These are phyloP conservation scores for Wickerhamiella qilinensis DNA, from an alignment of 805 yeast species.

Conservation along the genomic window DNA sequence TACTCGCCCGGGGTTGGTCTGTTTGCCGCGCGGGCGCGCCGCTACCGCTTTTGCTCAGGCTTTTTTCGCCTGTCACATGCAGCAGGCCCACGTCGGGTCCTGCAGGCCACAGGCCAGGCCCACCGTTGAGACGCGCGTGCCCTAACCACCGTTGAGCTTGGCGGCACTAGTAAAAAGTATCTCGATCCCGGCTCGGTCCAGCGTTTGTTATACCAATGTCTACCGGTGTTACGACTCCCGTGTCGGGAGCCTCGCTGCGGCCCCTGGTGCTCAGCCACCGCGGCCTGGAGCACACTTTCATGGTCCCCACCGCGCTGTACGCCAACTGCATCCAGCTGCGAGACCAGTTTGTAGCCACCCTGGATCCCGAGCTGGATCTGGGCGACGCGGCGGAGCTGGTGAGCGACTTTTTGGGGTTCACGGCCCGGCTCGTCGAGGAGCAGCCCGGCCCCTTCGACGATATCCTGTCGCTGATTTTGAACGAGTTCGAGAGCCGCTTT, in stretches of 20 bases:
- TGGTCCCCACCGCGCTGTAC: constrained; percentile 70
- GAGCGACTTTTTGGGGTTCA: constrained; percentile 60
- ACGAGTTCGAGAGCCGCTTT: constrained; percentile 75
- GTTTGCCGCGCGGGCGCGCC: no score
- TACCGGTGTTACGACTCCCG: constrained; percentile 29
- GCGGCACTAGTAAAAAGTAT: no score
- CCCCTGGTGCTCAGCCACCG: constrained; percentile 80
- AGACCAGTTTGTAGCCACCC: constrained; percentile 48
- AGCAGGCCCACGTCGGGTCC: no score
- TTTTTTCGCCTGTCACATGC: not conserved
- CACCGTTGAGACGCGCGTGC: not conserved
- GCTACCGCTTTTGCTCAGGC: no score
- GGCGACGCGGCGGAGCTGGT: constrained; percentile 71
- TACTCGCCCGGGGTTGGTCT: no score
- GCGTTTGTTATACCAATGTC: constrained; percentile 12
- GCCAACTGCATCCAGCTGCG: constrained; percentile 74
- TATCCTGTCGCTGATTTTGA: constrained; percentile 50
- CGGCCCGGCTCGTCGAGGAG: constrained; percentile 21
- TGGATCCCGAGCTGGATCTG: constrained; percentile 78
- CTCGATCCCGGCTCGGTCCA: no score
- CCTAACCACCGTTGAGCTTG: constrained; percentile 3
- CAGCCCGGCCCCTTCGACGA: constrained; percentile 44
- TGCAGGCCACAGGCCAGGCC: not conserved
- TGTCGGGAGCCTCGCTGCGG: constrained; percentile 39
- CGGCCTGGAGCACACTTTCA: constrained; percentile 68